Conservation (phyloP, 208 protist species). For the Leishmania gerbilli region DNA sequence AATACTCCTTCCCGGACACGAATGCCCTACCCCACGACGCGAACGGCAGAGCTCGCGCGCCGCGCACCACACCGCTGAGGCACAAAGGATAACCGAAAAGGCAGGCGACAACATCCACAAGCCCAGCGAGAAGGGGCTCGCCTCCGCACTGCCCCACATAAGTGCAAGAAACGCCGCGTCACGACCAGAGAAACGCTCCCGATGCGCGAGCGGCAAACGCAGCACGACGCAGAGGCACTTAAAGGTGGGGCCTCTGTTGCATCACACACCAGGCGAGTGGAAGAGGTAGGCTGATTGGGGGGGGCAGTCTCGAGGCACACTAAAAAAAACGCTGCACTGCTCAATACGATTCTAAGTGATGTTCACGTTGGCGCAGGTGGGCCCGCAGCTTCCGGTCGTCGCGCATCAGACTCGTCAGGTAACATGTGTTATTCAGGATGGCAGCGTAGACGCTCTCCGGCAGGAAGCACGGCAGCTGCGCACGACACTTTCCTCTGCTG, state of each 20-base stretch:
- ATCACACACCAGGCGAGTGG: neutral
- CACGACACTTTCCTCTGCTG: neutral
- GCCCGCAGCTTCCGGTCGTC: slow-evolving; percentile 42
- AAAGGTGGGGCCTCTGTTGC: neutral
- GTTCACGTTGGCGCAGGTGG: slow-evolving; percentile 39
- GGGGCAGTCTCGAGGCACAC: neutral
- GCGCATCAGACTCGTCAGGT: slow-evolving; percentile 60
- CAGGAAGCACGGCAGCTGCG: slow-evolving; percentile 44
- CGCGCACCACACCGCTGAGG: neutral
- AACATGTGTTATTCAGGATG: slow-evolving; percentile 75
- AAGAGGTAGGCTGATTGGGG: neutral
- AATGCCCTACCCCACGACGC: neutral
- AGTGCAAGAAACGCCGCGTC: neutral
- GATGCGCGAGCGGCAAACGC: neutral
- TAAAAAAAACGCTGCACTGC: neutral
- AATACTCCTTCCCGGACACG: neutral
- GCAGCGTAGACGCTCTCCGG: slow-evolving; percentile 24
- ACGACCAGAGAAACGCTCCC: neutral
- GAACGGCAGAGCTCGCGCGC: neutral
- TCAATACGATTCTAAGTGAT: slow-evolving; percentile 48
- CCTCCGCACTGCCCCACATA: neutral
- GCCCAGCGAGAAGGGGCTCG: neutral
- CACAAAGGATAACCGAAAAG: neutral
- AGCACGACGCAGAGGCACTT: neutral
- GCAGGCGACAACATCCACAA: neutral